Evolutionary conservation across 2,329 filamentous ascomycete genomes (phyloP).

Genomic region (Aurifilum marmelostoma): DNA sequence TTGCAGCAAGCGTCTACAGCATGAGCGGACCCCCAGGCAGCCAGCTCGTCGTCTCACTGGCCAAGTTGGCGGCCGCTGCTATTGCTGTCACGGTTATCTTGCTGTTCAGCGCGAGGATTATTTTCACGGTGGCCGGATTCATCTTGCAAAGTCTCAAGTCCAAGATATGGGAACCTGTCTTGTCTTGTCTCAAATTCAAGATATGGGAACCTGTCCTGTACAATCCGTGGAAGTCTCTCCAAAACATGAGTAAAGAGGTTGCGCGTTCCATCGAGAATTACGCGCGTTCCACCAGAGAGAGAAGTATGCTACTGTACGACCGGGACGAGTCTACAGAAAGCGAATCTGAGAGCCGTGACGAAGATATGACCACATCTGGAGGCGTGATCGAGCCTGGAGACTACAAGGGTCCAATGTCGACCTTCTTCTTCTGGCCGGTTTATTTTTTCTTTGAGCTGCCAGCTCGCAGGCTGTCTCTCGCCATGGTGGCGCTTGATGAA

Average conservation of each 20-base stretch:
- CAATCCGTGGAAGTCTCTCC: background rate
- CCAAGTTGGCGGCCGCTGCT: slow-evolving; percentile 17
- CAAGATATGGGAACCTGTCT: background rate
- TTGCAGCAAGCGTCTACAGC: slow-evolving; percentile 39
- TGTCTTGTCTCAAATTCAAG: background rate
- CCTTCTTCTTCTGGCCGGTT: slow-evolving; percentile 3
- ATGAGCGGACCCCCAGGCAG: slow-evolving; percentile 35
- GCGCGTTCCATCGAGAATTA: background rate
- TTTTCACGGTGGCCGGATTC: background rate
- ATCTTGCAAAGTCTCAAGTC: background rate
- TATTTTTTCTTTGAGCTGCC: slow-evolving; percentile 18
- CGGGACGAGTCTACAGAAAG: too few relatives aligned
- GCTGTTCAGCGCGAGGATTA: background rate
- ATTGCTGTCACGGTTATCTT: slow-evolving; percentile 13
- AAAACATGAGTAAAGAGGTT: background rate
- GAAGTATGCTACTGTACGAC: background rate
- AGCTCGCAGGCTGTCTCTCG: slow-evolving; percentile 4
- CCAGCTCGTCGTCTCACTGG: slow-evolving; percentile 30
- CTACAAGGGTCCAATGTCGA: background rate
- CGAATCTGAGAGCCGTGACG: too few relatives aligned
- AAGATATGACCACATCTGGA: background rate
- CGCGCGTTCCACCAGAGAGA: background rate
- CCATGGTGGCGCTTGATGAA: background rate
- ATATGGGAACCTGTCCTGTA: background rate
- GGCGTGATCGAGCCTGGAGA: too few relatives aligned